A percentile compares a stretch with the other conserved stretches of the same genome.
Evolutionary conservation across 306 rosid species (phyloP).

Genomic region (Lathyrus sativus): DNA sequence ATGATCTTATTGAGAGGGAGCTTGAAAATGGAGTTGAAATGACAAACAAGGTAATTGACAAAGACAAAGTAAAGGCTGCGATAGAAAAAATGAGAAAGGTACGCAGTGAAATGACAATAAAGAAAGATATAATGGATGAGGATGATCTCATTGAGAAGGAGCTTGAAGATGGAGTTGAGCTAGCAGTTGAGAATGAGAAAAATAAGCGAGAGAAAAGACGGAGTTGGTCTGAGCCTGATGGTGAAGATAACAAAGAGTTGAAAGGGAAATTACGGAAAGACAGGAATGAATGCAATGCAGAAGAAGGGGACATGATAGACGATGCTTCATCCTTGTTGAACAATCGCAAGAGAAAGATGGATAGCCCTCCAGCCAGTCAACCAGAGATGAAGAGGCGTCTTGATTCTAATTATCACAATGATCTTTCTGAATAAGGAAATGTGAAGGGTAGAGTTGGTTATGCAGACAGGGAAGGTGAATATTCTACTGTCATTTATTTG

Average conservation of each 20-base stretch:
- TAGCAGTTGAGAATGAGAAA: conserved; percentile 76
- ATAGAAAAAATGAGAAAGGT: conserved; percentile 80
- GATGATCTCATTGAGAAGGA: conserved; percentile 94
- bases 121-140: conserved; percentile 77
- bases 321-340: conserved; percentile 56
- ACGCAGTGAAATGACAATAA: conserved; percentile 56
- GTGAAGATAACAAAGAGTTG: conserved; percentile 43
- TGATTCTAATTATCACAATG: conserved; percentile 40
- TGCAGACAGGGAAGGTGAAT: conserved; percentile 49
- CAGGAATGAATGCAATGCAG: conserved; percentile 52
- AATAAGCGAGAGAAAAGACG: conserved; percentile 66
- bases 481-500: conserved; percentile 36
- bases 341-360: conserved; percentile 73
- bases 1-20: conserved; percentile 89
- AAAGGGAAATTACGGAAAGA: conserved; percentile 45
- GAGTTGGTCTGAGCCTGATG: conserved; percentile 58
- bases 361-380: conserved; percentile 51
- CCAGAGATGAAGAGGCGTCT: conserved; percentile 52
- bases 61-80: conserved; percentile 85
- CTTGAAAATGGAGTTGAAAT: conserved; percentile 91
- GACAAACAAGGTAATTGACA: conserved; percentile 42
- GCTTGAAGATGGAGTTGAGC: conserved; percentile 89
- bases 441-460: conserved; percentile 43
- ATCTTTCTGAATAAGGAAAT: conserved; percentile 44
- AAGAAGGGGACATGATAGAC: conserved; percentile 76